These are phyloP conservation scores for Lepidium campestre DNA, from an alignment of 441 rosid genomes.

Conservation along the genomic window DNA sequence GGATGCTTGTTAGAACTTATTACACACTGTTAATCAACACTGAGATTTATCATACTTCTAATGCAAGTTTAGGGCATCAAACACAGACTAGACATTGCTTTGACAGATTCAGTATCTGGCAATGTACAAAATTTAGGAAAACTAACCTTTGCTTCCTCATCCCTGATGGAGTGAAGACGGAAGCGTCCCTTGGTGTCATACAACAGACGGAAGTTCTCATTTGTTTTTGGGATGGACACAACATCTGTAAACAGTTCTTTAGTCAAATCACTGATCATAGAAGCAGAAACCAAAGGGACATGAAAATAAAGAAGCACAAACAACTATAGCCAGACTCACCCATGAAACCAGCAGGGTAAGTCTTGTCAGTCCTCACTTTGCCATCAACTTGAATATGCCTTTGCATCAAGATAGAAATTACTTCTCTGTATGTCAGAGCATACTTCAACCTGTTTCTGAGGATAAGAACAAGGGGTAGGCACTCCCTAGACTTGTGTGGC, in stretches of 20 bases:
- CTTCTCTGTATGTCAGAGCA: conserved; percentile 65
- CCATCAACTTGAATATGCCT: conserved; percentile 59
- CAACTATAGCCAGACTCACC: conserved; percentile 29
- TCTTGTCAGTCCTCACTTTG: conserved; percentile 65
- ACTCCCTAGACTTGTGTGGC: conserved; percentile 78
- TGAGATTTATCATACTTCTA: neutral
- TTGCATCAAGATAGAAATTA: conserved; percentile 57
- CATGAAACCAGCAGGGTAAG: conserved; percentile 70
- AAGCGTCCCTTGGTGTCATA: conserved; percentile 69
- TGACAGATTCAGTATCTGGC: neutral
- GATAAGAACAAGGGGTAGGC: conserved; percentile 56
- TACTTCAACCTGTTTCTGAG: conserved; percentile 64
- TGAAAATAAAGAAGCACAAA: neutral
- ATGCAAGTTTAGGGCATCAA: neutral
- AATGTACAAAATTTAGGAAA: neutral
- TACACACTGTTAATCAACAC: neutral
- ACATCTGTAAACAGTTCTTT: conserved; percentile 35
- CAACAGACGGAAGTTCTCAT: conserved; percentile 59
- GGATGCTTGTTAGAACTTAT: neutral
- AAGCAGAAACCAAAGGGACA: neutral
- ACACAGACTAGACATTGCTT: neutral
- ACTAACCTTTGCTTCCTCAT: conserved; percentile 63
- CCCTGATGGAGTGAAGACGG: conserved; percentile 58
- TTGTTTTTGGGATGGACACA: conserved; percentile 63
- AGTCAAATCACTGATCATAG: neutral